These are phyloP conservation scores for Barnettozyma californica DNA, from an alignment of 805 yeast genomes.

Conservation along the genomic window DNA sequence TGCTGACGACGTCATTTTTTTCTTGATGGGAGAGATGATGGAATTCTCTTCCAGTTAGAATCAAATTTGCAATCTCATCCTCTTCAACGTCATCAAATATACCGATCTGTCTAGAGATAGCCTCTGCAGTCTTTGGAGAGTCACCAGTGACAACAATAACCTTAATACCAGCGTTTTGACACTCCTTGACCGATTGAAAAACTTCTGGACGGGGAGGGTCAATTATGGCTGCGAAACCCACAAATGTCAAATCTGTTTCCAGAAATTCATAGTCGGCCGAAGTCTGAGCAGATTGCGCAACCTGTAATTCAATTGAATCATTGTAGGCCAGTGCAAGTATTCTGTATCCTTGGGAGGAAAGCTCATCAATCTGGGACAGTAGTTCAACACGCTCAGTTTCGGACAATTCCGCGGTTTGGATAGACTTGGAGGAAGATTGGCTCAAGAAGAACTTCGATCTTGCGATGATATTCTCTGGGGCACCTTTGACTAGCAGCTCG, in stretches of 20 bases:
- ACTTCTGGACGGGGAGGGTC: conserved; percentile 42
- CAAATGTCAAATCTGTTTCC: conserved; percentile 27
- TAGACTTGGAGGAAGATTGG: conserved; percentile 17
- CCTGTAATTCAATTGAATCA: conserved; percentile 29
- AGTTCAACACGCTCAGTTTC: conserved; percentile 29
- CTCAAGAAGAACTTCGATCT: conserved; percentile 37
- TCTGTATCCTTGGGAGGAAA: conserved; percentile 31
- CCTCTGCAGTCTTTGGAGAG: conserved; percentile 46
- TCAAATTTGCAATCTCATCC: conserved; percentile 24
- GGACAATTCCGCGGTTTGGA: conserved; percentile 25
- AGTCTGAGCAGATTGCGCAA: conserved; percentile 23
- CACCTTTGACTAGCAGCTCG: conserved; percentile 45
- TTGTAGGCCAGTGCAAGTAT: conserved; percentile 32
- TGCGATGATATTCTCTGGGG: conserved; percentile 44
- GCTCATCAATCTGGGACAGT: conserved; percentile 31
- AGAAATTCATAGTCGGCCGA: conserved; percentile 35
- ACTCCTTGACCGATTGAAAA: conserved; percentile 28
- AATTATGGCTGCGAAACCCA: conserved; percentile 37
- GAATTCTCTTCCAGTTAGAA: conserved; percentile 38
- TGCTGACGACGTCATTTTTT: conserved; percentile 38
- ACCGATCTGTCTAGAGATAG: conserved; percentile 43
- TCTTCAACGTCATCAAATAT: conserved; percentile 24
- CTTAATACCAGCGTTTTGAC: conserved; percentile 38
- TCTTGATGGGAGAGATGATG: conserved; percentile 29
- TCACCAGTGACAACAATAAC: conserved; percentile 51